Evolutionary conservation across 2,329 filamentous ascomycete genomes (phyloP), one percentile per base, ranked within the genome.

Genomic region (Ophiocordyceps camponoti-saundersi): DNA sequence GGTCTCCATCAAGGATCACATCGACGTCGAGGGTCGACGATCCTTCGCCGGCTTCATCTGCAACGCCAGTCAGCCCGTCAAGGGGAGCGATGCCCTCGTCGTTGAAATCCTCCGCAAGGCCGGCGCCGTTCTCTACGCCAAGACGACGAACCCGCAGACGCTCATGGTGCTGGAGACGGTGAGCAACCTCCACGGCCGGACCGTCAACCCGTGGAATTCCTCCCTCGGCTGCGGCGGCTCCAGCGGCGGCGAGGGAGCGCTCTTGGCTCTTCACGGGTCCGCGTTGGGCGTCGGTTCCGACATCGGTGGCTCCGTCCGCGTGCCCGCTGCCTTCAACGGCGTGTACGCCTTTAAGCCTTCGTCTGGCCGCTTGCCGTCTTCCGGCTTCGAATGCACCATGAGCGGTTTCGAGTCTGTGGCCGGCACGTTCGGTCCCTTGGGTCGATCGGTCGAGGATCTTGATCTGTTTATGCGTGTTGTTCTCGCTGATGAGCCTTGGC

Each of bases 91-190:
- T 15, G 41, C 47, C 0, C 40, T 23, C 18, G 8, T 52, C 15
- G 47, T 52, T 6, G 44, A 23, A 2, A 21, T 45, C 16, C 34
- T 52, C n/a, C 47, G 48, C 42, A 46, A 43, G 10, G 47, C 49
- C 6, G 50, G 50, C 3, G 50, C 50, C n/a, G 3, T 81, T 16
- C 50, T 57, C n/a, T 79, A 80, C 54, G 73, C 75, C 49, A 83
- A 85, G 58, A 85, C 82, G 0, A 85, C 82, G 47, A 70, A 83
- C 6, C 80, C 81, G 0, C 75, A 78, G 53, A 71, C 67, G 0
- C 61, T 78, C 44, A 68, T 68, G 58, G 66, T 68, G 16, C 57
- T 79, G 36, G 80, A 83, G 55, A 74, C 70, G 3, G 68, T 71
- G 40, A 82, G 79, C 53, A 81, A 84, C 52, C 59, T 82, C 20